Base-by-base conservation (phyloP, 2,329 filamentous ascomycete genomes). In the Cladophialophora exuberans region DNA sequence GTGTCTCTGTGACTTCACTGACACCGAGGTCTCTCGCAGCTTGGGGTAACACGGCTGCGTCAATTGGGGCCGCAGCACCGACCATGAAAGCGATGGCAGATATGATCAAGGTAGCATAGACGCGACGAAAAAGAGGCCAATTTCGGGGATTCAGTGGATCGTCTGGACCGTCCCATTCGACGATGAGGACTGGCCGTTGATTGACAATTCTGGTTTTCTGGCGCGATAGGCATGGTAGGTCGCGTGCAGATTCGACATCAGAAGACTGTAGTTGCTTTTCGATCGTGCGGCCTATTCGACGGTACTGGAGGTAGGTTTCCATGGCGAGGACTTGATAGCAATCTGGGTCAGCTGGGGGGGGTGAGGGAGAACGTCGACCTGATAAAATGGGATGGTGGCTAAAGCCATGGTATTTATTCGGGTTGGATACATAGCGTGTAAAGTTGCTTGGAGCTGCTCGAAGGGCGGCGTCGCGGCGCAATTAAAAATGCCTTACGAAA, bases 31-130 rank as follows among this genome's bases (percentile, higher is more conserved):
- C 70, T 26, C 59, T 52, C 3, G 57, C 57, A n/a, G 73, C 76
- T 38, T 70, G 65, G 3, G 64, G 66, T 25, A 80, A 66, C 7
- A 73, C 77, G 41, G 73, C 73, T 13, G 74, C 74, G 60, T 80
- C 78, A 36, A 81, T n/a, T n/a, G n/a, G 67, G 17, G 70, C 78
- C 39, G 72, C 79, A 60, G 67, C 79, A 1, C 76, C 70, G 3
- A 75, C 75, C 0, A 83, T 79, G 0, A 79, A 72, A 25, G 79
- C 76, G 0, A 85, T 79, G 2, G 69, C 48, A 0, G 74, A 73
- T 3, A 80, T 74, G 13, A 77, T 67, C 0, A 77, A 45, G 0
- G 75, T 79, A 1, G 71, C 70, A 3, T 66, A 61, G 4, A 77
- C 59, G 1, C 75, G 70, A 4, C 64, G 66, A 2, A 54, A 43